phyloP scores from a whole-genome alignment of 495 filamentous ascomycete genomes.

The Poronia punctata region DNA sequence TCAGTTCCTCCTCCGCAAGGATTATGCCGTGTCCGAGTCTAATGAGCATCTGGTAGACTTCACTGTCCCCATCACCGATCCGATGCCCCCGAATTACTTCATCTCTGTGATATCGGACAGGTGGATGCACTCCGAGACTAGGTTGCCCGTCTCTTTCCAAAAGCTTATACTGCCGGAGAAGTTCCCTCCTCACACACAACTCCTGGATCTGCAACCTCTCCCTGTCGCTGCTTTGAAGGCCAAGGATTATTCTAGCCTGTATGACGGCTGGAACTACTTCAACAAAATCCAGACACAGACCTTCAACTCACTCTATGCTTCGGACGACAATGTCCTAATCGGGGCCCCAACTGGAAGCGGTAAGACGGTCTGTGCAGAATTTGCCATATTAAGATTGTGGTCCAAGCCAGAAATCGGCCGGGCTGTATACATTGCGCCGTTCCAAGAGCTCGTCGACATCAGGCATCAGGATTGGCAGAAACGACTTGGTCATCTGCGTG shows the following conservation, averaged over 20 bases:
- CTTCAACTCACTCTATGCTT: slow-evolving; percentile 83
- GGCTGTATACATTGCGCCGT: slow-evolving; percentile 91
- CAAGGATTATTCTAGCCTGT: slow-evolving; percentile 73
- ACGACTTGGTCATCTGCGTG: slow-evolving; percentile 61
- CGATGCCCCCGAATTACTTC: slow-evolving; percentile 98
- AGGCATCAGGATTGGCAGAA: slow-evolving; percentile 76
- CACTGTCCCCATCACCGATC: slow-evolving; percentile 91
- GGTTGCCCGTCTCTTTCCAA: slow-evolving; percentile 87
- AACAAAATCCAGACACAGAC: slow-evolving; percentile 98
- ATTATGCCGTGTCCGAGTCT: slow-evolving; percentile 69
- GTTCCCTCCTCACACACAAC: slow-evolving; percentile 86
- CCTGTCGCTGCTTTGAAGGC: slow-evolving; percentile 82
- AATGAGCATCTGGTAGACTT: slow-evolving; percentile 98
- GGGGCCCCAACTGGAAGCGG: slow-evolving; percentile 87
- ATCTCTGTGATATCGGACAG: slow-evolving; percentile 88
- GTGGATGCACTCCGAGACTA: slow-evolving; percentile 97
- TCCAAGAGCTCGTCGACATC: slow-evolving; percentile 86
- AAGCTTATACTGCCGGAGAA: slow-evolving; percentile 91
- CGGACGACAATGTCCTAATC: slow-evolving; percentile 89
- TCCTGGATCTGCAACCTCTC: slow-evolving; percentile 84
- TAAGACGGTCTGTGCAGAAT: slow-evolving; percentile 94
- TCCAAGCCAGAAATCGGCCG: slow-evolving; percentile 61
- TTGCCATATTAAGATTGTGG: slow-evolving; percentile 89
- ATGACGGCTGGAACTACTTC: slow-evolving; percentile 80
- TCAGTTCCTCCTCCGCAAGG: slow-evolving; percentile 81